Conservation (phyloP, 2,329 filamentous ascomycete genomes). For the Diaporthe ampelina region DNA sequence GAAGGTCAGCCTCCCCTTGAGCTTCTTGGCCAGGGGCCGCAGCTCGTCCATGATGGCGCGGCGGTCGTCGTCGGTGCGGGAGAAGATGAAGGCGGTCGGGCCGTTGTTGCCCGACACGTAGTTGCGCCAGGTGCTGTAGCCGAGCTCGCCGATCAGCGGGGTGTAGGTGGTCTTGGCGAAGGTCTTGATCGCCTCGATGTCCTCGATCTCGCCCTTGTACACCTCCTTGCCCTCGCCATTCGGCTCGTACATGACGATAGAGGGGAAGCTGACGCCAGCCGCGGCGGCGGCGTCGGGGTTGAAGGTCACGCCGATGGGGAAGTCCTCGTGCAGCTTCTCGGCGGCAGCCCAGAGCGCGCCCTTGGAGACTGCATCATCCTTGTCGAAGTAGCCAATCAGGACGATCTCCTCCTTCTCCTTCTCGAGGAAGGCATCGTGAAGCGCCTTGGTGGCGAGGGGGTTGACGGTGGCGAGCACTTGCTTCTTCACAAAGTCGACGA, state of each 20-base stretch:
- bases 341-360: constrained; percentile 83
- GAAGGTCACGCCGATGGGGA: constrained; percentile 89
- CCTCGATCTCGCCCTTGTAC: constrained; percentile 82
- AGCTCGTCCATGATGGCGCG: constrained; percentile 80
- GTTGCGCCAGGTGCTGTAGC: constrained; percentile 92
- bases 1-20: constrained; percentile 96
- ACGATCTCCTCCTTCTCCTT: constrained; percentile 98
- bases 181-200: constrained; percentile 81
- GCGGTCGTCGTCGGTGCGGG: constrained; percentile 91
- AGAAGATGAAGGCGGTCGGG: constrained; percentile 97
- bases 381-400: constrained; percentile 87
- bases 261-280: constrained; percentile 88
- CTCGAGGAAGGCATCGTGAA: constrained; percentile 92
- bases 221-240: constrained; percentile 96
- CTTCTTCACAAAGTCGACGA: constrained; percentile 94
- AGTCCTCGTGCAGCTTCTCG: constrained; percentile 86
- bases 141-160: constrained; percentile 94
- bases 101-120: constrained; percentile 91
- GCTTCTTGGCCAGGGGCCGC: constrained; percentile 89
- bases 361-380: constrained; percentile 85
- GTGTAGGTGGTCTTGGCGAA: constrained; percentile 90
- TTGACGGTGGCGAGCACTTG: constrained; percentile 96
- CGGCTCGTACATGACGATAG: constrained; percentile 94
- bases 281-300: constrained; percentile 88
- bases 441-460: constrained; percentile 80